Percentiles rank a stretch among this genome's conserved stretches.
Conservation (phyloP, 1,139 yeast species). For the Yamadazyma diddensiae region DNA sequence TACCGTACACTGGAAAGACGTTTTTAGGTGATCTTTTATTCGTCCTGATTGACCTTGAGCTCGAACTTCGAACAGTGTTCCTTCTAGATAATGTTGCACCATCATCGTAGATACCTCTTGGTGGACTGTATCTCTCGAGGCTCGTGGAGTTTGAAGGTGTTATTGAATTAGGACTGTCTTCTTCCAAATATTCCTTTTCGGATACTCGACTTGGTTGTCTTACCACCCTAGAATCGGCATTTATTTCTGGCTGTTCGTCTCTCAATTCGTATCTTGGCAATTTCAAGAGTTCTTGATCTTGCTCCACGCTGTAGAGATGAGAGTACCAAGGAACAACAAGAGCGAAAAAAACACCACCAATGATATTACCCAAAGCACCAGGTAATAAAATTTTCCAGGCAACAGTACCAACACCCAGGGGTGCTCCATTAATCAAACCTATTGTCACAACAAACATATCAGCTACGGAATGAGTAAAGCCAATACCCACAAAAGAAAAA, state of each 20-base stretch:
- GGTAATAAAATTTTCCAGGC: constrained; percentile 73
- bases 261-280: constrained; percentile 66
- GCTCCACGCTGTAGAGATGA: constrained; percentile 67
- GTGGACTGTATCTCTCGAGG: constrained; percentile 5
- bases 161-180: constrained; percentile 5
- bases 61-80: constrained; percentile 4
- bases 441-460: constrained; percentile 68
- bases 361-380: constrained; percentile 64
- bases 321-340: constrained; percentile 63
- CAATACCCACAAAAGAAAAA: constrained; percentile 69
- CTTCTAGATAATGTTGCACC: constrained; percentile 4
- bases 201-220: constrained; percentile 27
- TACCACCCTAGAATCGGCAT: constrained; percentile 74
- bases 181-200: constrained; percentile 11
- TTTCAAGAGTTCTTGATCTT: constrained; percentile 56
- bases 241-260: constrained; percentile 78
- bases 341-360: constrained; percentile 69
- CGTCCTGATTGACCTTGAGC: constrained; percentile 3
- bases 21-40: constrained; percentile 60
- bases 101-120: constrained; percentile 8
- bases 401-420: constrained; percentile 56
- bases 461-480: constrained; percentile 78
- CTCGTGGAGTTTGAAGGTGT: constrained; percentile 7
- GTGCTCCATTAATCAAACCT: constrained; percentile 66
- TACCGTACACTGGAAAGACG: constrained; percentile 75